Evolutionary conservation across 805 yeast species (phyloP).

Genomic region (Candida patagonica): DNA sequence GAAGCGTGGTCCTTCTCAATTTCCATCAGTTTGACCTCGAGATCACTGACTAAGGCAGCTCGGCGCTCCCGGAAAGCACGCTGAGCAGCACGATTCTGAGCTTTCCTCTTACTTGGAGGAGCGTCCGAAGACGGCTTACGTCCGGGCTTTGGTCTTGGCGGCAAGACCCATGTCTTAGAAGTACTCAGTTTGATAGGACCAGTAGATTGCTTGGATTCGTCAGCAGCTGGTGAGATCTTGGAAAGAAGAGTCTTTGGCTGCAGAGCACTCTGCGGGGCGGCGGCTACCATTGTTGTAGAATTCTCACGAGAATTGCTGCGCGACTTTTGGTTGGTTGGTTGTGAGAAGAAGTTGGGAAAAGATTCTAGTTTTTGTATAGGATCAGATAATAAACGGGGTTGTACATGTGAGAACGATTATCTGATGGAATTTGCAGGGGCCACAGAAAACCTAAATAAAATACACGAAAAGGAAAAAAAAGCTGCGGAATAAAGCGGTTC

Average conservation of each 20-base stretch:
- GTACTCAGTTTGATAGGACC: conserved; percentile 28
- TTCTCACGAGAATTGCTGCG: not conserved
- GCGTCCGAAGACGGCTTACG: conserved; percentile 60
- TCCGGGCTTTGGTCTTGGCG: conserved; percentile 68
- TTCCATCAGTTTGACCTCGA: conserved; percentile 59
- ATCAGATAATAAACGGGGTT: conserved; percentile 1
- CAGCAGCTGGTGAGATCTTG: not conserved
- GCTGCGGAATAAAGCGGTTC: too few relatives aligned
- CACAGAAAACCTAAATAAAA: too few relatives aligned
- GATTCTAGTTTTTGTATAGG: not conserved
- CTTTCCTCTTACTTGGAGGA: conserved; percentile 78
- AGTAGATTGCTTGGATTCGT: not conserved
- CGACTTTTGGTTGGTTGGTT: too few relatives aligned
- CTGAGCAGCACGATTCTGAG: conserved; percentile 92
- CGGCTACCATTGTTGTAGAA: not conserved
- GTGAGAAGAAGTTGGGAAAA: too few relatives aligned
- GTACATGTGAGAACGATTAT: conserved; percentile 2
- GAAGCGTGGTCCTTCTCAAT: conserved; percentile 57
- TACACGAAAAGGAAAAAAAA: too few relatives aligned
- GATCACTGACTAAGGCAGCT: conserved; percentile 70
- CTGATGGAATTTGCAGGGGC: too few relatives aligned
- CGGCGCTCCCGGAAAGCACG: conserved; percentile 82
- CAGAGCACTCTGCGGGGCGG: not conserved
- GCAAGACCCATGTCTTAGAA: conserved; percentile 74
- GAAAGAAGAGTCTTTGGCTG: not conserved